Evolutionary conservation across 2,329 filamentous ascomycete genomes (phyloP).

Genomic region (Diaporthe sp.): DNA sequence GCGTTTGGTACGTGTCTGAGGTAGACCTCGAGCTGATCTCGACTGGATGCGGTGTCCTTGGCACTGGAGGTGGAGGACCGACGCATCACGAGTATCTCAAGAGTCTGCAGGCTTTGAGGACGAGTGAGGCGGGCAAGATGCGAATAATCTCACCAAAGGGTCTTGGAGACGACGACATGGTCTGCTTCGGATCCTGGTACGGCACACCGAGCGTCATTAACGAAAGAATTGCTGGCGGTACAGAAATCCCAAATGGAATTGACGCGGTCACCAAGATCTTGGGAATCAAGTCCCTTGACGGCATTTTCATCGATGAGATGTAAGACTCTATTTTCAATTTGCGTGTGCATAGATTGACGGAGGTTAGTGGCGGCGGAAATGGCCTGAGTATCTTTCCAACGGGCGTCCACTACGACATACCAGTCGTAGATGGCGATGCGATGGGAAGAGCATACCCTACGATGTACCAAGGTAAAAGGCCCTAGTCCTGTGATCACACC

Average conservation of each 20-base stretch:
- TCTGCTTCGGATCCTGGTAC: constrained; percentile 61
- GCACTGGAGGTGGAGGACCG: constrained; percentile 55
- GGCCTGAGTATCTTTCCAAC: constrained; percentile 54
- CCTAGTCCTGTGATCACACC: not conserved
- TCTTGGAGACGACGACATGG: constrained; percentile 54
- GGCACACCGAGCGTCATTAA: constrained; percentile 59
- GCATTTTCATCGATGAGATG: constrained; percentile 56
- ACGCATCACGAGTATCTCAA: constrained; percentile 49
- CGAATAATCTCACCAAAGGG: constrained; percentile 56
- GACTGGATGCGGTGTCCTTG: constrained; percentile 53
- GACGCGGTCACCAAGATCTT: constrained; percentile 52
- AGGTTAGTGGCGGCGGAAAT: constrained; percentile 54
- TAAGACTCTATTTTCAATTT: constrained; percentile 43
- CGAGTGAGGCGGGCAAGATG: constrained; percentile 52
- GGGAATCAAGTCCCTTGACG: constrained; percentile 51
- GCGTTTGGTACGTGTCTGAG: constrained; percentile 54
- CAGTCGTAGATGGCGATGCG: constrained; percentile 54
- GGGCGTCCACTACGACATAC: constrained; percentile 53
- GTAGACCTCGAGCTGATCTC: constrained; percentile 54
- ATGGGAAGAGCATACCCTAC: constrained; percentile 58
- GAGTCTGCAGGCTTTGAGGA: constrained; percentile 54
- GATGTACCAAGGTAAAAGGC: constrained; percentile 51
- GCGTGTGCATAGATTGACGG: not conserved
- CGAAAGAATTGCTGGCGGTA: constrained; percentile 54
- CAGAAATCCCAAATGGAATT: constrained; percentile 54